A percentile compares a stretch with the other conserved stretches of the same genome.
Conservation (phyloP, 257 asterid genomes). For the Nicotiana otophora region DNA sequence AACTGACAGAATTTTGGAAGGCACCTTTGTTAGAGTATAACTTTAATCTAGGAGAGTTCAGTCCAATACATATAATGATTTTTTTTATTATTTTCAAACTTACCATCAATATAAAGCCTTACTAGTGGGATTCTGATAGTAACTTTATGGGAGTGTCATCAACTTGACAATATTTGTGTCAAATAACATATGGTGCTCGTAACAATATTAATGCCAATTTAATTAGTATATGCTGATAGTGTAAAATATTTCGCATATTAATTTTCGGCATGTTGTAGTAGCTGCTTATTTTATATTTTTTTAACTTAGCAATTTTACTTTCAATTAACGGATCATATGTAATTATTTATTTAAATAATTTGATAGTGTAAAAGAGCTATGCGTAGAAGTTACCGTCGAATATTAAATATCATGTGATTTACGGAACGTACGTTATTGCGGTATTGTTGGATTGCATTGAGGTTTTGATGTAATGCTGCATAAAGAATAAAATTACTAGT, state of each 20-base stretch:
- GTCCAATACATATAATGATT: background rate
- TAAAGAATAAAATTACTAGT: background rate
- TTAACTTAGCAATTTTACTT: too few relatives aligned
- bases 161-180: background rate
- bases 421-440: background rate
- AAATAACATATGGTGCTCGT: background rate
- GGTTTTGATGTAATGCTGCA: background rate
- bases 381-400: background rate
- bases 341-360: background rate
- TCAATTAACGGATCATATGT: background rate
- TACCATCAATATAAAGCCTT: background rate
- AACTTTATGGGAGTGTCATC: background rate
- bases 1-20: background rate
- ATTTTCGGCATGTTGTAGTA: background rate
- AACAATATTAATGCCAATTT: background rate
- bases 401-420: background rate
- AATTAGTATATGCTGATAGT: background rate
- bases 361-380: too few relatives aligned
- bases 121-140: background rate
- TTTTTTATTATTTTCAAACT: background rate
- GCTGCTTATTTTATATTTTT: too few relatives aligned
- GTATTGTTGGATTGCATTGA: slow-evolving; percentile 2
- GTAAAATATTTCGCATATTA: background rate
- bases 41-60: background rate
- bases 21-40: background rate